These are phyloP conservation scores for Polyplosphaeria fusca DNA, from an alignment of 495 filamentous ascomycete genomes.

Conservation along the genomic window DNA sequence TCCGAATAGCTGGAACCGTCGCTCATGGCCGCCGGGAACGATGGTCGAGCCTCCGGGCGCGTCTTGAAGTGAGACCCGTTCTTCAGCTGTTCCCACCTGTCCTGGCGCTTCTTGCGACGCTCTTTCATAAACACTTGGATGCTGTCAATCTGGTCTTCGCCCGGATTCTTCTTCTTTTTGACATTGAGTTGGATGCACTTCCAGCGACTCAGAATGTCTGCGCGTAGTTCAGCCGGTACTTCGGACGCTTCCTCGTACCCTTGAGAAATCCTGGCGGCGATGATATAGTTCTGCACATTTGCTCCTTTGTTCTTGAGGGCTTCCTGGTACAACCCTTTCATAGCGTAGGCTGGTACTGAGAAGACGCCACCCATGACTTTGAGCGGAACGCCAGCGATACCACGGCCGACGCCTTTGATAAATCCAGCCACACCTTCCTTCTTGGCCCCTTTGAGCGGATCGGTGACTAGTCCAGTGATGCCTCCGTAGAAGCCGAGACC, in stretches of 20 bases:
- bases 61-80: background rate
- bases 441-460: conserved; percentile 42
- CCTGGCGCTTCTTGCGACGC: conserved; percentile 36
- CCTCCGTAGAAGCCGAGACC: conserved; percentile 39
- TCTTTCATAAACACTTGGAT: conserved; percentile 38
- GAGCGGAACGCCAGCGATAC: conserved; percentile 35
- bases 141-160: conserved; percentile 43
- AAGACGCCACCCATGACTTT: conserved; percentile 34
- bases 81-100: conserved; percentile 20
- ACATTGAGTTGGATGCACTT: conserved; percentile 51
- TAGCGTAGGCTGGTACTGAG: conserved; percentile 35
- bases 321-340: conserved; percentile 66
- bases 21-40: conserved; percentile 12
- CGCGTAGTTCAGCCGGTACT: conserved; percentile 52
- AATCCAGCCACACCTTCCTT: conserved; percentile 40
- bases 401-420: conserved; percentile 43
- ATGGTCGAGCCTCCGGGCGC: conserved; percentile 12
- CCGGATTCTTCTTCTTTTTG: conserved; percentile 52
- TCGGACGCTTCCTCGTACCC: conserved; percentile 60
- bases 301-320: conserved; percentile 61
- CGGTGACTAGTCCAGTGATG: conserved; percentile 39
- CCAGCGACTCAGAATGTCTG: conserved; percentile 59
- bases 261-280: conserved; percentile 67
- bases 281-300: conserved; percentile 66
- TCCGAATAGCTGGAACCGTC: conserved; percentile 17